Conservation (phyloP, 805 yeast genomes). For the Pichia californica region DNA sequence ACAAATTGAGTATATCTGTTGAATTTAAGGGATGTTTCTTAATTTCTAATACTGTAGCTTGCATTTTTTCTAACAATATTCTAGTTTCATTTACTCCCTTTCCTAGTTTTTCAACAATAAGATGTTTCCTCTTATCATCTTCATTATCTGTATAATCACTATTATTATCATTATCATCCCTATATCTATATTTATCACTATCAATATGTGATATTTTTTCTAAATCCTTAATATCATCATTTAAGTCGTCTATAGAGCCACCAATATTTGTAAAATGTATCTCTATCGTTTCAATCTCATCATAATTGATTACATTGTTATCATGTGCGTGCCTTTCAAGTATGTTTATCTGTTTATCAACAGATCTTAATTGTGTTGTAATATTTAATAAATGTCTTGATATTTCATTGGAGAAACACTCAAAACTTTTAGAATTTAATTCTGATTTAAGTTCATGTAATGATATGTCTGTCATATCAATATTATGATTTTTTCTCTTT, state of each 20-base stretch:
- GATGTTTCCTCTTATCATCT: background rate
- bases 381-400: background rate
- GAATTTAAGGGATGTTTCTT: no score
- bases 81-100: background rate
- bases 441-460: slow-evolving; percentile 1
- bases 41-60: background rate
- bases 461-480: slow-evolving; percentile 2
- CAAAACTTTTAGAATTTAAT: background rate
- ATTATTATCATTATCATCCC: background rate
- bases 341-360: background rate
- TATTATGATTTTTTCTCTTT: no score
- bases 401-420: background rate
- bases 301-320: background rate
- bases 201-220: background rate
- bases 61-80: background rate
- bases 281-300: background rate
- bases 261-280: background rate
- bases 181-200: background rate
- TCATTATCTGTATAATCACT: background rate
- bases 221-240: slow-evolving; percentile 1
- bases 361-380: background rate
- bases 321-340: background rate
- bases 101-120: background rate
- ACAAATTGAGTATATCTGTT: no score
- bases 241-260: background rate